Base-by-base conservation (phyloP, 169 alveolate genomes). In the Plasmodium cynomolgi region DNA sequence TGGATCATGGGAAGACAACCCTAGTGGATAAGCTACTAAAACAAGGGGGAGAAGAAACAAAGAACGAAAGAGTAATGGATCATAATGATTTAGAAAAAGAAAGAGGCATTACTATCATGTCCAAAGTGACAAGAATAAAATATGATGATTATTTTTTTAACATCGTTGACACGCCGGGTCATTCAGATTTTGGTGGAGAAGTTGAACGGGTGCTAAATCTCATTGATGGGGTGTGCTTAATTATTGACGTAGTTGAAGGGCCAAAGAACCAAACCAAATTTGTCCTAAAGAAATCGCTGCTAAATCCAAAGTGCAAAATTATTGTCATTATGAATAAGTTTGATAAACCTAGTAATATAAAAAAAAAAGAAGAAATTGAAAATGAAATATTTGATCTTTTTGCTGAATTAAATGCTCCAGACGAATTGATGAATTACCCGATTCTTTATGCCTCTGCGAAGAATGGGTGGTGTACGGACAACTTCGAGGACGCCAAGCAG, bases 1-100 rank as follows among this genome's bases (percentile, higher is more conserved):
- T 99, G 7, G 99, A 99, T 92, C 99, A 99, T 95, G 99, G 99
- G 31, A 99, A 99, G 96, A 99, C 99, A 31, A 98, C 99, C 1
- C 97, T 99, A 75, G 98, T 99, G 39, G 99, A 99, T 96, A 98
- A 95, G 72, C 85, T 96, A 41, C 91, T 96, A 85, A 95, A 92
- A 56, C 96, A 95, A 62, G 96, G 97, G 17, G 98, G 98, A 29
- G 98, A 95, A 93, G 83, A 84, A 72, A 41, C 96, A 50, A 75
- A 92, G 20, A 96, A 93, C 39, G 92, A 95, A 15, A 91, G 98
- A 58, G 93, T 98, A 15, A 97, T 98, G 98, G 99, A 98, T 96
- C 97, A 98, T 73, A 97, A 98, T 83, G 99, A 96, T 54, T 96
- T 98, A 68, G 99, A 98, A 96, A 94, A 97, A 80, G 99, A 99